phyloP scores from a whole-genome alignment of 306 rosid species.

The Argentina anserina region DNA sequence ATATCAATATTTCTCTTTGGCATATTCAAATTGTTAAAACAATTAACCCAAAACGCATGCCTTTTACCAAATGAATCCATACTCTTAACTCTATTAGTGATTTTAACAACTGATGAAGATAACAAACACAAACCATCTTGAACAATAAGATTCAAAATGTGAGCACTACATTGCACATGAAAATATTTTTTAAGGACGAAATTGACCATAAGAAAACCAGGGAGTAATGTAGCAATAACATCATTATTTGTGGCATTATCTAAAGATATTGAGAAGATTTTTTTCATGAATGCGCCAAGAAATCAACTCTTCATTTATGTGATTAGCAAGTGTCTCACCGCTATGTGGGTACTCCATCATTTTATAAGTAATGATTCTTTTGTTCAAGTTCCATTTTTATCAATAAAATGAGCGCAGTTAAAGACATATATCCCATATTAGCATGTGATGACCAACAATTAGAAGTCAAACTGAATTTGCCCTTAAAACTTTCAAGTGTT shows the following conservation, averaged over 20 bases:
- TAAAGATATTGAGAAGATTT: neutral
- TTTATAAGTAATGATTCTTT: slow-evolving; percentile 6
- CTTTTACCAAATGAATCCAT: neutral
- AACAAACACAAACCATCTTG: neutral
- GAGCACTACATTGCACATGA: neutral
- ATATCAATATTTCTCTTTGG: neutral
- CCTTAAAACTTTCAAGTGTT: neutral
- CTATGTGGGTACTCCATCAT: neutral
- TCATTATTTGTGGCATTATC: neutral
- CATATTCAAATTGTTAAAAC: neutral
- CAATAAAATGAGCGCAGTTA: too few relatives aligned
- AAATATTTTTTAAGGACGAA: neutral
- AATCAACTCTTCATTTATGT: neutral
- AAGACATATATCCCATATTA: too few relatives aligned
- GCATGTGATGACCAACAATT: neutral
- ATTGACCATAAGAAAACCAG: neutral
- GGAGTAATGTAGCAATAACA: neutral
- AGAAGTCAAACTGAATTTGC: neutral
- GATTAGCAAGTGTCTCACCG: neutral
- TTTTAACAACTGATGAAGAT: neutral
- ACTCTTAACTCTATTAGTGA: neutral
- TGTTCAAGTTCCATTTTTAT: too few relatives aligned
- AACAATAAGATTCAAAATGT: too few relatives aligned
- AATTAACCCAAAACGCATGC: neutral
- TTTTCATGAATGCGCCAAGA: neutral